These are phyloP conservation scores for Dactylorhiza incarnata DNA, from an alignment of 106 monocot species.

Conservation along the genomic window DNA sequence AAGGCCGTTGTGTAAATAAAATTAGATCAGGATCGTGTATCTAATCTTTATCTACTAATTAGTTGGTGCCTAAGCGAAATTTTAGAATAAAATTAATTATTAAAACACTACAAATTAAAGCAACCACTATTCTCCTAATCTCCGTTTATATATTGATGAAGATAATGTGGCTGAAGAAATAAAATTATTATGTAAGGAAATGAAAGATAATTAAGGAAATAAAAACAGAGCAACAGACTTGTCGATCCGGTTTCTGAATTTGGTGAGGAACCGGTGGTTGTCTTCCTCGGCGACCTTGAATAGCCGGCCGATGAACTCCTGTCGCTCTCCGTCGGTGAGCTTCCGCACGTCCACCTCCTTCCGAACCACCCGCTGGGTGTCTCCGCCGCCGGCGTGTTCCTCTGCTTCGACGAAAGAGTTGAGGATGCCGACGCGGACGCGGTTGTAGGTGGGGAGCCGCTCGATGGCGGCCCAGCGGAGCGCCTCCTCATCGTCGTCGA, in stretches of 20 bases:
- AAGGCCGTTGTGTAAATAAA: no score
- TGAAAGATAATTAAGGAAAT: no score
- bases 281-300: constrained; percentile 65
- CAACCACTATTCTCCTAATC: no score
- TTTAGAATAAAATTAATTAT: no score
- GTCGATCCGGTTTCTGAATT: constrained; percentile 43
- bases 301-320: constrained; percentile 54
- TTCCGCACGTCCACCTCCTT: constrained; percentile 56
- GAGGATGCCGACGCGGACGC: constrained; percentile 42
- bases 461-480: constrained; percentile 70
- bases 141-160: no score
- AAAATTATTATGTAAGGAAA: no score
- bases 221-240: constrained; percentile 20
- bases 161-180: no score
- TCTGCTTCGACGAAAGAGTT: constrained; percentile 9
- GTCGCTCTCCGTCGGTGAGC: constrained; percentile 34
- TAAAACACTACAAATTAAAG: no score
- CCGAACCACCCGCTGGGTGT: constrained; percentile 11
- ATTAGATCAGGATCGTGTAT: no score
- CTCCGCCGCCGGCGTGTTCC: constrained; percentile 6
- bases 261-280: constrained; percentile 51
- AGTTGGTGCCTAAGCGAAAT: no score
- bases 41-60: no score
- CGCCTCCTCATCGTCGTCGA: constrained; percentile 58
- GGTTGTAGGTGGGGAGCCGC: constrained; percentile 52